Evolutionary conservation across 805 yeast genomes (phyloP).

Genomic region (Kluyveromyces siamensis): DNA sequence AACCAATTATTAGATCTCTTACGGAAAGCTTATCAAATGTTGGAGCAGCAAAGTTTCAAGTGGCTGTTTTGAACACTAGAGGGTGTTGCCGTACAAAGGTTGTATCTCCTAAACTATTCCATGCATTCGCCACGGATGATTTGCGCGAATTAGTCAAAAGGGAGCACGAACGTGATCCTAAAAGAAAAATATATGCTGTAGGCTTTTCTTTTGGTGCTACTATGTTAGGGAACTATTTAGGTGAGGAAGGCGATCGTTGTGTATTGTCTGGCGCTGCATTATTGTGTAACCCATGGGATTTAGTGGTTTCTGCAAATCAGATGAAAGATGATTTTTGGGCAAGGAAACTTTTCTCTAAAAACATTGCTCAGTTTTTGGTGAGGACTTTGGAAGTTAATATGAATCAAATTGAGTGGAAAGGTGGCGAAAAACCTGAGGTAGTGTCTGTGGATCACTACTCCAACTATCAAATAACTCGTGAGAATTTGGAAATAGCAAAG

Average conservation of each 20-base stretch:
- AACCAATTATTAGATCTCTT: conserved; percentile 56
- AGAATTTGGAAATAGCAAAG: conserved; percentile 30
- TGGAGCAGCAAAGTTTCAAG: conserved; percentile 39
- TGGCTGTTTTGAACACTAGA: conserved; percentile 57
- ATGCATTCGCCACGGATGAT: conserved; percentile 65
- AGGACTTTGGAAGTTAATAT: conserved; percentile 39
- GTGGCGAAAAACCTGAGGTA: conserved; percentile 11
- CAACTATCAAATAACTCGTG: conserved; percentile 23
- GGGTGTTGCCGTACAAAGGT: conserved; percentile 73
- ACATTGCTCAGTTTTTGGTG: conserved; percentile 33
- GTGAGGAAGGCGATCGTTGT: conserved; percentile 49
- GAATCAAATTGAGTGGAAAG: conserved; percentile 26
- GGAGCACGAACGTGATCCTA: conserved; percentile 44
- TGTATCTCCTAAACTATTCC: conserved; percentile 57
- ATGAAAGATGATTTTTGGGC: conserved; percentile 34
- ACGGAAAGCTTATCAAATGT: conserved; percentile 34
- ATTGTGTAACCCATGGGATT: conserved; percentile 68
- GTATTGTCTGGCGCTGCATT: conserved; percentile 50
- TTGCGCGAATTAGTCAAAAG: conserved; percentile 47
- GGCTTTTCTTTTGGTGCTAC: conserved; percentile 74
- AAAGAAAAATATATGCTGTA: conserved; percentile 52
- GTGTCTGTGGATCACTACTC: conserved; percentile 14
- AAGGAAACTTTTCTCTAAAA: conserved; percentile 32
- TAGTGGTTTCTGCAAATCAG: conserved; percentile 43
- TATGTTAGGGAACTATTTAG: conserved; percentile 56